These are phyloP conservation scores for Lasiosphaeria hispida DNA, from an alignment of 495 filamentous ascomycete species.

Conservation along the genomic window DNA sequence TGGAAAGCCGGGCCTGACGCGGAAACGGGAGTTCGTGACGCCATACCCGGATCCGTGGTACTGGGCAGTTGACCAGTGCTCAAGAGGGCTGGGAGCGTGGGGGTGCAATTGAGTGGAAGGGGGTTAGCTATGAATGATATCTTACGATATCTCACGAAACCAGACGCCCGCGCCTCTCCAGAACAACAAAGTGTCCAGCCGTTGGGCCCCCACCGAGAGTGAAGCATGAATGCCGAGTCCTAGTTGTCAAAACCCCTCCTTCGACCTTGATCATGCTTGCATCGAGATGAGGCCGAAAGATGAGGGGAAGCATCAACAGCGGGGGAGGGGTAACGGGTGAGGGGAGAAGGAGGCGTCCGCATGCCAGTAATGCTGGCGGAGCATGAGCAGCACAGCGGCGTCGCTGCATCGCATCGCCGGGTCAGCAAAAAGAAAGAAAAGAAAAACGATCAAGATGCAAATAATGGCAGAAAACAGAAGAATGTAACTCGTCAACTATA, in stretches of 20 bases:
- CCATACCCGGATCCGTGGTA: conserved; percentile 6
- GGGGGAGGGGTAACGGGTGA: conserved; percentile 1
- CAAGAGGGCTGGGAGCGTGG: no score
- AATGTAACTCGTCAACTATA: no score
- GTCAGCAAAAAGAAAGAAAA: neutral
- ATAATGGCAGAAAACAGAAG: neutral
- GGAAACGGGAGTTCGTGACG: neutral
- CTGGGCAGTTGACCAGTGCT: neutral
- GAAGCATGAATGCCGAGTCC: no score
- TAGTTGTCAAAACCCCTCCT: no score
- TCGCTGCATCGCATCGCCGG: no score
- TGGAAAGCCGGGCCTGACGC: no score
- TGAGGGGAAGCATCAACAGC: neutral
- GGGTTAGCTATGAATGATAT: neutral
- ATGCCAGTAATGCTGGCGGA: neutral
- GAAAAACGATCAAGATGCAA: neutral
- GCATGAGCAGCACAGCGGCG: no score
- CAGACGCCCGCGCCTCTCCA: no score
- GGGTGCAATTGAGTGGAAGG: neutral
- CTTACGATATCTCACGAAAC: no score
- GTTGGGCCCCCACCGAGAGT: no score
- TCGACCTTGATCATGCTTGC: no score
- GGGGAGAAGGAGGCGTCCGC: neutral
- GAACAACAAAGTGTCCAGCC: no score
- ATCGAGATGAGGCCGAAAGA: neutral